Base-by-base conservation (phyloP, 305 asterid species). In the Fraxinus sp. region DNA sequence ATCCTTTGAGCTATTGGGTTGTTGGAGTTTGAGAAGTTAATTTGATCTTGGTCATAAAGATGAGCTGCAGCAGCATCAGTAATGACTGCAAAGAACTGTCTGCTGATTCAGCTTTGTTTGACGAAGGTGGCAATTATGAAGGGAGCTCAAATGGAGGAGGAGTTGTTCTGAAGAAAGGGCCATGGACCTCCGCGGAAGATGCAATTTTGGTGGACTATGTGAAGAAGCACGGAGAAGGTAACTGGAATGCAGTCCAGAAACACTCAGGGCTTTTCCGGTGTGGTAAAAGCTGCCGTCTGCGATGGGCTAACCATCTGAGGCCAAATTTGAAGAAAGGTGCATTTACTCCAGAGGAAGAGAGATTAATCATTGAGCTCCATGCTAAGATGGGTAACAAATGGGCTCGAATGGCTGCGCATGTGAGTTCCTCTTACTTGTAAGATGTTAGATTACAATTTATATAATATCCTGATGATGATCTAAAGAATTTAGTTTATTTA, bases 401-500 rank as follows among this genome's bases (percentile, higher is more conserved):
- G 95, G 93, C 95, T 9, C 90, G 92, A 33, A 92, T 92, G 95
- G 95, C 92, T 86, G 92, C 93, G 79, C 95, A 90, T 79, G 95
- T 92, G 86, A 89, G 91, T 85, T 83, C 59, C 81, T 75, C 85
- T 59, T 64, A 75, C 79, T 84, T 66, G 43, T 43, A 74, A 28
- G 5, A 30, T 68, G 7, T 68, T 68, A 70, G 57, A 55, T 62
- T 74, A 46, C 30, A 71, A 79, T 78, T 73, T 37, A 78, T 82
- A 41, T 43, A 49, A 14, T 55, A 49, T 80, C 77, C 81, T 66
- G 71, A 80, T 75, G 78, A 82, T 36, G 20, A 57, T 82, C 75
- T 77, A 32, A 22, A 39, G 35, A 76, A 62, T 71, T 83, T 36
- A 32, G 80, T 62, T 24, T 41, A 32, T 78, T 72, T 79, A 57